Evolutionary conservation across 148 eudicot species (phyloP).

Genomic region (Beta vulgaris): DNA sequence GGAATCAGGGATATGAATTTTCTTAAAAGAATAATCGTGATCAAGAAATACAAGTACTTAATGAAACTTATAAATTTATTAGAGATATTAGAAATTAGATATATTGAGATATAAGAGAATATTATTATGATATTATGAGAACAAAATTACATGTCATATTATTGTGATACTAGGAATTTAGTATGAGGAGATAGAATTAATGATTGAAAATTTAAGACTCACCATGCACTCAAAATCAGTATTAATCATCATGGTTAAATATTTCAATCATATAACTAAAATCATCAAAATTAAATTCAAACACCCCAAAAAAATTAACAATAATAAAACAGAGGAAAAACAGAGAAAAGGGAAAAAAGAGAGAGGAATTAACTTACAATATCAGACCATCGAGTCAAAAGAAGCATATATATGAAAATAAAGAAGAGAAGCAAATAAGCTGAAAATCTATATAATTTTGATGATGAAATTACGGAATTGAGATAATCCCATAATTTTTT

Average conservation of each 20-base stretch:
- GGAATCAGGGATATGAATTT: too few species aligned
- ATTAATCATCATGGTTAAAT: background rate
- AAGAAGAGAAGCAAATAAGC: conserved; percentile 24
- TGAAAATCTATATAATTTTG: conserved; percentile 3
- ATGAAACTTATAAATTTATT: too few species aligned
- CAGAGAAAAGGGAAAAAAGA: background rate
- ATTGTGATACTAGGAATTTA: too few species aligned
- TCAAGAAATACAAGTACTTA: too few species aligned
- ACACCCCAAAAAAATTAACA: background rate
- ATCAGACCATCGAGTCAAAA: conserved; percentile 31
- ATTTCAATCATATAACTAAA: background rate
- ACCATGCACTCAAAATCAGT: background rate
- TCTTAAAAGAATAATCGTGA: too few species aligned
- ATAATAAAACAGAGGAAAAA: background rate
- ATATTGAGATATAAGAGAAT: too few species aligned
- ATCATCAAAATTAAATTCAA: background rate
- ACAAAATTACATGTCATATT: too few species aligned
- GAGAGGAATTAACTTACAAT: conserved; percentile 21
- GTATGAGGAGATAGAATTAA: background rate
- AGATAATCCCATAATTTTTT: conserved; percentile 5
- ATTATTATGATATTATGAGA: too few species aligned
- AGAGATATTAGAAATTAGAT: too few species aligned
- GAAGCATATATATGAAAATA: conserved; percentile 14
- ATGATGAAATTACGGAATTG: background rate
- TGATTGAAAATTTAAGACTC: background rate